Conservation (phyloP, 768 basidiomycete genomes). For the Suillus placidus region DNA sequence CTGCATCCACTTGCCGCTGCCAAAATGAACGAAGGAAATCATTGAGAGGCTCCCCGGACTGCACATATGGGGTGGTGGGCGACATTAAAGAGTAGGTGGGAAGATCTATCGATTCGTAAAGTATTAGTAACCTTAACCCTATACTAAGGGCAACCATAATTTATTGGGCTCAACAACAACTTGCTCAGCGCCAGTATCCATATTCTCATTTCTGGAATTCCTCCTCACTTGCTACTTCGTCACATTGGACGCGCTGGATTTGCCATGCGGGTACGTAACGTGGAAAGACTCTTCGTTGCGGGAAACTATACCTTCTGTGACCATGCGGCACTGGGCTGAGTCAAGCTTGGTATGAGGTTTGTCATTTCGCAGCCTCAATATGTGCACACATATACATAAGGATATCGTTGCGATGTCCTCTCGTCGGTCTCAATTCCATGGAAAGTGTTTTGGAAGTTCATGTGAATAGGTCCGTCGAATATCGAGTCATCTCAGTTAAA, state of each 20-base stretch:
- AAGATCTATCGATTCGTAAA: not conserved
- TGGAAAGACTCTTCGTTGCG: not conserved
- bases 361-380: not conserved
- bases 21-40: conserved; percentile 87
- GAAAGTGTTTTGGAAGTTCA: not conserved
- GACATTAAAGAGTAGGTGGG: conserved; percentile 30
- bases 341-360: not conserved
- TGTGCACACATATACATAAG: not conserved
- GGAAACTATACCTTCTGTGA: not conserved
- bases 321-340: not conserved
- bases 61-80: conserved; percentile 64
- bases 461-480: not conserved
- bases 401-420: not conserved
- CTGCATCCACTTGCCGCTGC: conserved; percentile 84
- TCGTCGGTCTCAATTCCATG: not conserved
- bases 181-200: too few relatives aligned
- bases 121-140: conserved; percentile 30
- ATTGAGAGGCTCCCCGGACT: conserved; percentile 83
- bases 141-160: conserved; percentile 17
- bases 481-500: not conserved
- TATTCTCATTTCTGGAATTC: not conserved
- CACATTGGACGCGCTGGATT: not conserved
- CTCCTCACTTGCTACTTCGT: not conserved
- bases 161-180: too few relatives aligned
- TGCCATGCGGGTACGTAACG: not conserved